phyloP scores from a whole-genome alignment of 2,329 filamentous ascomycete genomes.

The Xylariaceae sp. region DNA sequence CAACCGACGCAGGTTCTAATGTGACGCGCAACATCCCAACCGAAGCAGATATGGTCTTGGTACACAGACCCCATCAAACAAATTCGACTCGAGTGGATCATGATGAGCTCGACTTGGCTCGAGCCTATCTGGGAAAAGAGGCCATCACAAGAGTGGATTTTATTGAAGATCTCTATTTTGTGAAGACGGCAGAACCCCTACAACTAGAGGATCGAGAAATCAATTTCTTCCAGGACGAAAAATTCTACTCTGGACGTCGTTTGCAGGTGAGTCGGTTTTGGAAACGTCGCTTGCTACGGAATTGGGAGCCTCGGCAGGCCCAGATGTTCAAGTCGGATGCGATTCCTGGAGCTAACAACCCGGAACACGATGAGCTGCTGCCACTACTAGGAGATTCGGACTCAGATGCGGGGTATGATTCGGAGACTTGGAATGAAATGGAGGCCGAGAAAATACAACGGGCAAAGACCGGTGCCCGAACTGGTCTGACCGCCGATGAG shows the following conservation, averaged over 20 bases:
- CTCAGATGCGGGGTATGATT: conserved; percentile 58
- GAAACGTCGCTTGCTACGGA: conserved; percentile 26
- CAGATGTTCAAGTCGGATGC: conserved; percentile 30
- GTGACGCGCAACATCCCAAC: conserved; percentile 30
- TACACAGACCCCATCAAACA: not conserved
- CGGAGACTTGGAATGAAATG: conserved; percentile 64
- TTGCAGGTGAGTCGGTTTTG: conserved; percentile 31
- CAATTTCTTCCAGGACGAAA: conserved; percentile 9
- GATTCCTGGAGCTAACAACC: conserved; percentile 31
- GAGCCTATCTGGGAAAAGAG: conserved; percentile 31
- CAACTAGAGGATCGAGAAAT: conserved; percentile 14
- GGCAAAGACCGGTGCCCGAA: conserved; percentile 28
- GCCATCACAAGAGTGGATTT: conserved; percentile 33
- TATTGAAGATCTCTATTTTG: conserved; percentile 9
- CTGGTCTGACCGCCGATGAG: conserved; percentile 46
- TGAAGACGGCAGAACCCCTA: not conserved
- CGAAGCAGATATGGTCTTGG: conserved; percentile 28
- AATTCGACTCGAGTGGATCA: not conserved
- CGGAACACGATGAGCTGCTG: conserved; percentile 45
- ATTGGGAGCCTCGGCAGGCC: not conserved
- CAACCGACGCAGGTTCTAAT: conserved; percentile 20
- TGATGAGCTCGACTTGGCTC: not conserved
- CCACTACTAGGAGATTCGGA: conserved; percentile 60
- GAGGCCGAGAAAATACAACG: conserved; percentile 54
- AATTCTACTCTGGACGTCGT: conserved; percentile 25